phyloP scores from a whole-genome alignment of 257 asterid genomes.

The Fraxinus quadrangulata region DNA sequence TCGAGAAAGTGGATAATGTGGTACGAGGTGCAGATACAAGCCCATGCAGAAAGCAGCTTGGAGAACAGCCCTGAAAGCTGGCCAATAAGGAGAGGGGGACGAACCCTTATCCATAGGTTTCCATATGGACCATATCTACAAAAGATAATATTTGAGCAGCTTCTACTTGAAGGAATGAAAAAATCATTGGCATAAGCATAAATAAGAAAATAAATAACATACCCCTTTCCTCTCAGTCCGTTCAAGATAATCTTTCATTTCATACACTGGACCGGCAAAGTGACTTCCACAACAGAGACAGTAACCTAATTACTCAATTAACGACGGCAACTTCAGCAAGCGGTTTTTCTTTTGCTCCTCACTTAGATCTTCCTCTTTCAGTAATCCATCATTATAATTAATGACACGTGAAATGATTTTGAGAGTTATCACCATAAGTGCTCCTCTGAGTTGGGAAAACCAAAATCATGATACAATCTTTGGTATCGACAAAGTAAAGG shows the following conservation, averaged over 20 bases:
- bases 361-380: conserved; percentile 80
- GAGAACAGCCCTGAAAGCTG: conserved; percentile 82
- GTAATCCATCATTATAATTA: conserved; percentile 86
- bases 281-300: conserved; percentile 97
- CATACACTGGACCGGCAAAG: conserved; percentile 99
- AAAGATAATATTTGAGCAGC: conserved; percentile 23
- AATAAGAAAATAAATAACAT: conserved; percentile 28
- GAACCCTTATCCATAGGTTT: conserved; percentile 59
- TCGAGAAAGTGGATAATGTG: conserved; percentile 77
- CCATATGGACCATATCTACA: conserved; percentile 56
- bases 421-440: conserved; percentile 95
- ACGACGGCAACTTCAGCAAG: conserved; percentile 71
- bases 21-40: conserved; percentile 79
- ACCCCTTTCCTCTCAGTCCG: conserved; percentile 95
- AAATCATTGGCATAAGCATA: conserved; percentile 1
- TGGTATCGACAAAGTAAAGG: background rate
- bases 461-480: conserved; percentile 11
- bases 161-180: background rate
- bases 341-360: conserved; percentile 83
- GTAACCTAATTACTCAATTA: conserved; percentile 77
- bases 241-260: conserved; percentile 89
- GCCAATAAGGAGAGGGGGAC: conserved; percentile 78
- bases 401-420: conserved; percentile 86
- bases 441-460: conserved; percentile 53
- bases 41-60: conserved; percentile 94